Evolutionary conservation across 805 yeast genomes (phyloP).

Genomic region (Kurtzmaniella cleridarum): DNA sequence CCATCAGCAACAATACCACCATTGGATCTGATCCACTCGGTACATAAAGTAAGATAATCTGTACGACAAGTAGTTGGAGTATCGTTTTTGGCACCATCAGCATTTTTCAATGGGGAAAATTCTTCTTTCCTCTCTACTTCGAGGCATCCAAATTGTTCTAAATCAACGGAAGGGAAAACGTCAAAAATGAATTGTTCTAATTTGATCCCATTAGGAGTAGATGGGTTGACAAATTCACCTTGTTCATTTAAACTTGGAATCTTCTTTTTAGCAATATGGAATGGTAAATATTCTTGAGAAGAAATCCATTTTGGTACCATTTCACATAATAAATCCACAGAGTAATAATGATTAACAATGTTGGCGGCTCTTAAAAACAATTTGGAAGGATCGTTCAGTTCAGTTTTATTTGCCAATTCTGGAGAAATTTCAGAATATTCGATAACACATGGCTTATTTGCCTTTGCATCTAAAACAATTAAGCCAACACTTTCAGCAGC

Average conservation of each 20-base stretch:
- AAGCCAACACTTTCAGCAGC: constrained; percentile 88
- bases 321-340: constrained; percentile 61
- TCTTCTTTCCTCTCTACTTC: constrained; percentile 85
- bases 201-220: constrained; percentile 82
- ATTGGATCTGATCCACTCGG: constrained; percentile 62
- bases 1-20: constrained; percentile 60
- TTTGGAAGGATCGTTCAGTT: constrained; percentile 44
- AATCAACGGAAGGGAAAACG: constrained; percentile 74
- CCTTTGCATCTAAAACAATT: constrained; percentile 61
- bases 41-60: constrained; percentile 61
- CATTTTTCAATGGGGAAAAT: constrained; percentile 92
- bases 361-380: constrained; percentile 88
- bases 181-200: constrained; percentile 96
- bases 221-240: constrained; percentile 51
- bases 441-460: constrained; percentile 75
- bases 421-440: constrained; percentile 88
- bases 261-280: constrained; percentile 91
- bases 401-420: constrained; percentile 65
- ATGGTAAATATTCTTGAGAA: constrained; percentile 69
- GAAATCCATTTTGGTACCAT: constrained; percentile 67
- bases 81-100: constrained; percentile 75
- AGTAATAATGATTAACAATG: constrained; percentile 94
- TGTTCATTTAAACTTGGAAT: constrained; percentile 53
- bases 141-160: constrained; percentile 77
- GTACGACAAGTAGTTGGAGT: constrained; percentile 76